These are phyloP conservation scores for Heteromeles arbutifolia DNA, from an alignment of 306 rosid species.

Conservation along the genomic window DNA sequence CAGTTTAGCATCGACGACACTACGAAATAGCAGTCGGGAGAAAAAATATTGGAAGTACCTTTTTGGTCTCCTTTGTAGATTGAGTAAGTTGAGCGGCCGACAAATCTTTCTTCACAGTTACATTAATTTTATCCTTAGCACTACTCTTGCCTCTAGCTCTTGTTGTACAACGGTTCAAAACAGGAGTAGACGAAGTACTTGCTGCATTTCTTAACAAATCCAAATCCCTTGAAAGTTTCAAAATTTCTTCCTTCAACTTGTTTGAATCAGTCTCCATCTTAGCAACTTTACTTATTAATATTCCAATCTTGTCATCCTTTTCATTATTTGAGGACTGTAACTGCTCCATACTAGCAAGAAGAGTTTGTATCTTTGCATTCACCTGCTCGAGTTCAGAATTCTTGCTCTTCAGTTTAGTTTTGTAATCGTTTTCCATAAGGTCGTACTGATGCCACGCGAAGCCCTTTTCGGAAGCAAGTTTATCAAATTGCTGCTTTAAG, in stretches of 20 bases:
- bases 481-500: constrained; percentile 46
- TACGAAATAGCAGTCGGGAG: neutral
- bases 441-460: constrained; percentile 77
- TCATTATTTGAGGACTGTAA: constrained; percentile 45
- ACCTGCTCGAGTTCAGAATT: constrained; percentile 47
- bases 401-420: constrained; percentile 41
- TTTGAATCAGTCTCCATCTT: constrained; percentile 46
- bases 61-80: constrained; percentile 23
- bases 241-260: constrained; percentile 49
- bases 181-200: constrained; percentile 39
- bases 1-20: neutral
- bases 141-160: constrained; percentile 22
- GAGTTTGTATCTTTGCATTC: constrained; percentile 37
- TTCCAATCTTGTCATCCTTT: constrained; percentile 51
- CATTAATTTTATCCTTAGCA: constrained; percentile 25
- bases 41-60: constrained; percentile 27
- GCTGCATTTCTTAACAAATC: constrained; percentile 37
- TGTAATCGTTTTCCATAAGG: constrained; percentile 51
- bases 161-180: constrained; percentile 40
- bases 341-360: constrained; percentile 54
- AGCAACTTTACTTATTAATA: constrained; percentile 39
- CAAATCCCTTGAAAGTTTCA: constrained; percentile 46
- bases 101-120: constrained; percentile 36
- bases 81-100: constrained; percentile 20
- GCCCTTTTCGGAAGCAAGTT: constrained; percentile 46